Evolutionary conservation across 2,329 filamentous ascomycete species (phyloP), one percentile per base, ranked within the genome.

Genomic region (Penicillium paneum): DNA sequence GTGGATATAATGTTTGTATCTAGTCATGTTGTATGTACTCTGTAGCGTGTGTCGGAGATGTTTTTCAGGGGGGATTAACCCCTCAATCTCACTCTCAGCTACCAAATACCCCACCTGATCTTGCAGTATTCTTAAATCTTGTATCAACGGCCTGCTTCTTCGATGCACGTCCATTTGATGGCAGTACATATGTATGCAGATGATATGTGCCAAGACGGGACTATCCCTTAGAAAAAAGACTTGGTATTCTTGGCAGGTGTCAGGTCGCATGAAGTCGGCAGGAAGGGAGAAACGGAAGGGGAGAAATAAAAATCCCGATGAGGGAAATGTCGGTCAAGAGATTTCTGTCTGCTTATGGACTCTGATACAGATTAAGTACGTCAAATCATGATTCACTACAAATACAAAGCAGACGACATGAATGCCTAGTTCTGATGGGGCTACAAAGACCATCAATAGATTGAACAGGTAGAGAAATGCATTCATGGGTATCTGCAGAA

Each of bases 401-500:
- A 28, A 19, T 39, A 50, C 26, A 3, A 50, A 38, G 40, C 62
- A 63, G 60, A 62, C 43, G 56, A 54, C 62, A 64, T 64, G 60
- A 64, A 64, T 64, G 59, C 51, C 56, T 54, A 54, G 57, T 55
- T 63, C 57, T 52, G 58, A 54, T 50, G 43, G 48, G 45, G 54
- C 51, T 56, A 58, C 49, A 52, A 6, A 49, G 50, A 56, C 51
- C 49, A 47, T 50, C 43, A 39, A 56, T 52, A 55, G 49, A 51
- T 60, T 67, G 65, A 64, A 62, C 58, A 52, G 54, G 60, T 56
- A 52, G 40, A 61, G 49, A 71, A 71, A 70, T 68, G 69, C 68
- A 72, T 72, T 72, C 70, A 72, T 70, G 70, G 70, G 70, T 72
- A 72, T 72, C 70, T 72, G 70, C 69, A 60, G 52, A 64, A 59